Percentiles rank a stretch among this genome's conserved stretches.
Evolutionary conservation across 306 rosid genomes (phyloP).

Genomic region (apple (Malus domestica)): DNA sequence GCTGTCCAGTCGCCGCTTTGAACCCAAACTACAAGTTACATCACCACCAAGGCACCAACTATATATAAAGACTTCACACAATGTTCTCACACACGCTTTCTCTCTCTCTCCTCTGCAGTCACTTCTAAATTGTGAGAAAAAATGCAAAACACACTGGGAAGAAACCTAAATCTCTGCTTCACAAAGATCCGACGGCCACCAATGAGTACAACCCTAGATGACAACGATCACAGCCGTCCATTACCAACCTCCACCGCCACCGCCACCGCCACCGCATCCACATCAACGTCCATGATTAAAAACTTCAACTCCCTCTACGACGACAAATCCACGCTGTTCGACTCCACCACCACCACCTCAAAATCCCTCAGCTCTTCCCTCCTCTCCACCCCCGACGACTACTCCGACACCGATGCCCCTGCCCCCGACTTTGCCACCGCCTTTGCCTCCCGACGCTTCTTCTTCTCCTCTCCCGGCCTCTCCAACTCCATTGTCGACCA

Average conservation of each 20-base stretch:
- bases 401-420: conserved; percentile 1
- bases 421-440: conserved; percentile 56
- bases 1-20: no score
- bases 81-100: neutral
- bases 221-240: conserved; percentile 18
- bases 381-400: conserved; percentile 5
- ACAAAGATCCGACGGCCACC: conserved; percentile 45
- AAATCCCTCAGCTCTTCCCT: conserved; percentile 31
- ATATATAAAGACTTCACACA: neutral
- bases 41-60: neutral
- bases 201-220: conserved; percentile 12
- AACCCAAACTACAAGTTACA: neutral
- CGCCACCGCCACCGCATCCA: conserved; percentile 5
- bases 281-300: conserved; percentile 36
- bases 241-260: conserved; percentile 9
- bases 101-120: neutral
- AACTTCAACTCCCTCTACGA: conserved; percentile 90
- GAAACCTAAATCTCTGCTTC: conserved; percentile 57
- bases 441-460: conserved; percentile 82
- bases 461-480: conserved; percentile 80
- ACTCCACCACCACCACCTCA: conserved; percentile 7
- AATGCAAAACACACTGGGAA: conserved; percentile 47
- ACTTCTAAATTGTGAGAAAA: neutral
- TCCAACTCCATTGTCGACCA: conserved; percentile 76
- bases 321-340: conserved; percentile 13